Evolutionary conservation across 2,329 filamentous ascomycete genomes (phyloP), one percentile per base, ranked within the genome.

Genomic region (Cladosporium sp.): DNA sequence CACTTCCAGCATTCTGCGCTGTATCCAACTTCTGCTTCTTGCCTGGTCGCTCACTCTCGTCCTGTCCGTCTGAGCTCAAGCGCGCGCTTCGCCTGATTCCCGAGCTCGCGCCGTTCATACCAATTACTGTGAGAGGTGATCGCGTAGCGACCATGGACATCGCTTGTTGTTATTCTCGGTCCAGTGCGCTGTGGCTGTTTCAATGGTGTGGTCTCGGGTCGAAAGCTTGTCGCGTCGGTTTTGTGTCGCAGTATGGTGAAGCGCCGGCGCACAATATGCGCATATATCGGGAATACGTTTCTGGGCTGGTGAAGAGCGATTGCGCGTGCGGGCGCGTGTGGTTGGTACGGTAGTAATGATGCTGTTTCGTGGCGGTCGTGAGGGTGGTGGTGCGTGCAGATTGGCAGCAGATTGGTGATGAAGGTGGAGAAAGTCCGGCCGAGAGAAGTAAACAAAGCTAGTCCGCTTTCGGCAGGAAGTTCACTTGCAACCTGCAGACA

Each of bases 81-180:
- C 79, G 77, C 70, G 78, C 79, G 70, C 81, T 83, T 72, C 82
- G 76, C 76, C 81, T 80, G 73, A 77, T 77, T 56, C 77, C 75
- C 61, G 78, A 75, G 67, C 43, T n/a, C 39, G 49, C 49, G 18
- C 80, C 79, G 69, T 79, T 76, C 82, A 83, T 84, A 68, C 76
- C 78, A 69, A 83, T 77, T 34, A 76, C 72, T 76, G 81, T 77
- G 67, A 83, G 73, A 66, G 82, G 82, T 64, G 75, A 74, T 67
- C 78, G 77, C 69, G 75, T 73, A 60, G 78, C 68, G 66, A 78
- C 70, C 63, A 76, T 73, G 66, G 76, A 78, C 76, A 78, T 78
- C 65, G 69, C 69, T 68, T 34, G 43, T 23, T 28, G 28, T 26
- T 46, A 21, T 23, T 26, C 30, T 21, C 13, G 18, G 54, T 67